Evolutionary conservation across 2,329 filamentous ascomycete genomes (phyloP).

Genomic region (Sporothrix variecibatus): DNA sequence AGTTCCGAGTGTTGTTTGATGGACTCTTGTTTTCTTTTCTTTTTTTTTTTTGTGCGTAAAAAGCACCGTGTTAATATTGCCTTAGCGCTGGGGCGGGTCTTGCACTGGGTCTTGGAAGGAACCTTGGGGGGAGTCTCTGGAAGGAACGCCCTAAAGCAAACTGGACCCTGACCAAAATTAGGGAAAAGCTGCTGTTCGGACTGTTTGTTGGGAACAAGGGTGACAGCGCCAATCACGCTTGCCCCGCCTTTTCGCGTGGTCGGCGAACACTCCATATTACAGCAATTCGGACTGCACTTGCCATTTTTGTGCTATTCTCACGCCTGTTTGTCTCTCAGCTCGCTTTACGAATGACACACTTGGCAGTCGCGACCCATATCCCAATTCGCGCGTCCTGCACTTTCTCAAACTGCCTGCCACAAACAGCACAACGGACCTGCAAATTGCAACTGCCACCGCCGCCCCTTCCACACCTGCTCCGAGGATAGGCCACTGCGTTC

Average conservation of each 20-base stretch:
- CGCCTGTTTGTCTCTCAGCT: neutral
- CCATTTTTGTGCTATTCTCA: neutral
- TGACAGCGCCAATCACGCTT: neutral
- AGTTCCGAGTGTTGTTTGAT: neutral
- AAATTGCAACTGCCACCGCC: neutral
- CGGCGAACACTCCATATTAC: neutral
- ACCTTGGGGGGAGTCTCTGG: neutral
- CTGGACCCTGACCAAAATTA: neutral
- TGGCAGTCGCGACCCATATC: neutral
- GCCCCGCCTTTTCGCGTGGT: neutral
- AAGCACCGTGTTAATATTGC: conserved; percentile 1
- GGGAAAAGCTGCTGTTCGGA: neutral
- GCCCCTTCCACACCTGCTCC: neutral
- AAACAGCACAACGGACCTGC: neutral
- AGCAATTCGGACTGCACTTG: neutral
- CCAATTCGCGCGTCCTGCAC: neutral
- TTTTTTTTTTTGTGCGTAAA: neutral
- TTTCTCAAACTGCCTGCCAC: neutral
- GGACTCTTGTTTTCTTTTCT: neutral
- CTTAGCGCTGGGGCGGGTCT: conserved; percentile 9
- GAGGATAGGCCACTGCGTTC: neutral
- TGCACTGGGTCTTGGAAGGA: neutral
- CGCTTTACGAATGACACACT: neutral
- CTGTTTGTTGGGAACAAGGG: conserved; percentile 6
- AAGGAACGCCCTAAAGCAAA: neutral